Conservation (phyloP, 2,329 filamentous ascomycete species). For the Dryadomyces quercivorus region DNA sequence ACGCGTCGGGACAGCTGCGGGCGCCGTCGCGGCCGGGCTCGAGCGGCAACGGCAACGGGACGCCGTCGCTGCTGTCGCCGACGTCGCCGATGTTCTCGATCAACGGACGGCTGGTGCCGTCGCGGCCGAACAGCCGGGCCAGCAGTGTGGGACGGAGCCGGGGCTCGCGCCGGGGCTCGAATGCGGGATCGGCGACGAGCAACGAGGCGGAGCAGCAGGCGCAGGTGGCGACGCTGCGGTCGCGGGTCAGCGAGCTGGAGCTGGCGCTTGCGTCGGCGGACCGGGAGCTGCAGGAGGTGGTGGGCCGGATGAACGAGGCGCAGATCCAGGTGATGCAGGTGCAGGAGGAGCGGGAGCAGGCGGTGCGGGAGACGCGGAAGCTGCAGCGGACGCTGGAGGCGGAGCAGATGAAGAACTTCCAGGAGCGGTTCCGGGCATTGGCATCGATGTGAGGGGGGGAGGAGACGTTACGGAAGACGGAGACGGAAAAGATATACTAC, state of each 20-base stretch:
- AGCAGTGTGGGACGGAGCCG: slow-evolving; percentile 21
- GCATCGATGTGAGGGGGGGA: neutral
- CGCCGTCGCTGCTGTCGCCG: slow-evolving; percentile 53
- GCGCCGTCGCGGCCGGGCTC: neutral
- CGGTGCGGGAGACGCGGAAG: slow-evolving; percentile 56
- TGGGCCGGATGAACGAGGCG: slow-evolving; percentile 67
- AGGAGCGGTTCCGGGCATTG: slow-evolving; percentile 25
- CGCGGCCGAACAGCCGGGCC: slow-evolving; percentile 20
- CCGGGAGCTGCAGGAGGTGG: slow-evolving; percentile 71
- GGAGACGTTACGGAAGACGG: no score
- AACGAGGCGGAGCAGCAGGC: slow-evolving; percentile 56
- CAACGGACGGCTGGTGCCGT: slow-evolving; percentile 15
- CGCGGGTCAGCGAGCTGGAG: slow-evolving; percentile 74
- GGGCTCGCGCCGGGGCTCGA: neutral
- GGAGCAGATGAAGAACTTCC: slow-evolving; percentile 46
- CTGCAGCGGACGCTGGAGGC: slow-evolving; percentile 55
- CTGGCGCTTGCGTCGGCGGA: slow-evolving; percentile 65
- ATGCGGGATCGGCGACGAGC: neutral
- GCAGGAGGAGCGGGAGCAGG: slow-evolving; percentile 63
- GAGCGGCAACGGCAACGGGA: slow-evolving; percentile 32
- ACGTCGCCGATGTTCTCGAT: slow-evolving; percentile 48
- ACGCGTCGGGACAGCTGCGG: slow-evolving; percentile 18
- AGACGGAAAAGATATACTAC: neutral
- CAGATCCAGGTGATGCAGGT: slow-evolving; percentile 75
- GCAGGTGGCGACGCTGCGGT: slow-evolving; percentile 63